phyloP scores from a whole-genome alignment of 2,329 filamentous ascomycete species.

The Phialophora expanda region DNA sequence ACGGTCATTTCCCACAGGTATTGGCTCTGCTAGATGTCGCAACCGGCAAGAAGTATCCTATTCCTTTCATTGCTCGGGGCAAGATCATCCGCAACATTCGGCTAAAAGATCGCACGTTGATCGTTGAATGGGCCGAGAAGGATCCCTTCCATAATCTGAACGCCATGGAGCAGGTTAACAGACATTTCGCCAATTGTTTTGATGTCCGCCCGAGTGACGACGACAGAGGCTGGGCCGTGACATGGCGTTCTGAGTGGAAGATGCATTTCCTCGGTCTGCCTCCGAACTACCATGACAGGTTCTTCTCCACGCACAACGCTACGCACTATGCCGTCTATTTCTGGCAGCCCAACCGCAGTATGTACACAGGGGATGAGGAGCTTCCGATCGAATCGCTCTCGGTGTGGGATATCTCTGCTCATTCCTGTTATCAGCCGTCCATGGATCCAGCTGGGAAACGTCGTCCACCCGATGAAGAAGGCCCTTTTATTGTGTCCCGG shows the following conservation, averaged over 20 bases:
- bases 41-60: conserved; percentile 47
- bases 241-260: conserved; percentile 65
- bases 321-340: conserved; percentile 67
- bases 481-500: conserved; percentile 56
- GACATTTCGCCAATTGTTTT: conserved; percentile 66
- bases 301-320: conserved; percentile 65
- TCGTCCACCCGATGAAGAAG: conserved; percentile 44
- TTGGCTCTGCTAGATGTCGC: conserved; percentile 59
- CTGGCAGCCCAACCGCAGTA: conserved; percentile 64
- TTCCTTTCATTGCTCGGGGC: conserved; percentile 59
- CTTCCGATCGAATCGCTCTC: conserved; percentile 63
- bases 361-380: conserved; percentile 60
- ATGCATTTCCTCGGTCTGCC: conserved; percentile 64
- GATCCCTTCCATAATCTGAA: conserved; percentile 59
- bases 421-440: conserved; percentile 58
- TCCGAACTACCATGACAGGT: conserved; percentile 62
- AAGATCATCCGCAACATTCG: conserved; percentile 63
- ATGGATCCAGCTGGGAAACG: conserved; percentile 53
- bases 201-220: conserved; percentile 48
- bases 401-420: conserved; percentile 64
- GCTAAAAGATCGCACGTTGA: conserved; percentile 59
- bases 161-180: conserved; percentile 58
- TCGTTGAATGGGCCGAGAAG: conserved; percentile 68
- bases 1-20: conserved; percentile 41
- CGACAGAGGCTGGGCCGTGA: conserved; percentile 43